Conservation (phyloP, 148 eudicot genomes). For the Dysphania ambrosioides region DNA sequence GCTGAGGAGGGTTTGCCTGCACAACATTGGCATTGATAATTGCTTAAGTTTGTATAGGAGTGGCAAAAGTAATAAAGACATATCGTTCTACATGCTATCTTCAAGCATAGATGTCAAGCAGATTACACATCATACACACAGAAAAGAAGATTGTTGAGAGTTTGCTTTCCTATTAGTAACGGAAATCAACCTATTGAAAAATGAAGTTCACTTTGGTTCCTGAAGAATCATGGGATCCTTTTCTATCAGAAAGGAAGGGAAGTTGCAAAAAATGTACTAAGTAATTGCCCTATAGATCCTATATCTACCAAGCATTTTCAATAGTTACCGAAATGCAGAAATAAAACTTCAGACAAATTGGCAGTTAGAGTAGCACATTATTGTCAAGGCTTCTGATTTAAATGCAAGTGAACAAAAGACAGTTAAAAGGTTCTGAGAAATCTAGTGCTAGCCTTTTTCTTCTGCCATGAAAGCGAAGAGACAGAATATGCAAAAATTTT, state of each 20-base stretch:
- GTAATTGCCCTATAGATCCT: no score
- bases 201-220: not conserved
- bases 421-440: not conserved
- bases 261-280: no score
- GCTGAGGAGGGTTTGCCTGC: slow-evolving; percentile 93
- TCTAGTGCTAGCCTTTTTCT: no score
- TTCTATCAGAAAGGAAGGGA: no score
- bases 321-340: no score
- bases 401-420: not conserved
- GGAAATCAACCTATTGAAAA: not conserved
- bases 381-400: not conserved
- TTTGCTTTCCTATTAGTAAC: not conserved
- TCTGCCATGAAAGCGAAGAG: not conserved
- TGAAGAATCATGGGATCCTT: no score
- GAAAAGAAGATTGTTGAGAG: not conserved
- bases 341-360: no score
- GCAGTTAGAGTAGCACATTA: no score
- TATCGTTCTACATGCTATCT: not conserved
- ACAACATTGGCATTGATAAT: slow-evolving; percentile 7
- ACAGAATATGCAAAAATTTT: not conserved
- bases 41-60: not conserved
- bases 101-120: slow-evolving; percentile 3
- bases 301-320: no score
- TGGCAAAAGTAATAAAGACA: not conserved
- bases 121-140: not conserved